Evolutionary conservation across 768 basidiomycete species (phyloP).

Genomic region (Termitomyces eurrhizus): DNA sequence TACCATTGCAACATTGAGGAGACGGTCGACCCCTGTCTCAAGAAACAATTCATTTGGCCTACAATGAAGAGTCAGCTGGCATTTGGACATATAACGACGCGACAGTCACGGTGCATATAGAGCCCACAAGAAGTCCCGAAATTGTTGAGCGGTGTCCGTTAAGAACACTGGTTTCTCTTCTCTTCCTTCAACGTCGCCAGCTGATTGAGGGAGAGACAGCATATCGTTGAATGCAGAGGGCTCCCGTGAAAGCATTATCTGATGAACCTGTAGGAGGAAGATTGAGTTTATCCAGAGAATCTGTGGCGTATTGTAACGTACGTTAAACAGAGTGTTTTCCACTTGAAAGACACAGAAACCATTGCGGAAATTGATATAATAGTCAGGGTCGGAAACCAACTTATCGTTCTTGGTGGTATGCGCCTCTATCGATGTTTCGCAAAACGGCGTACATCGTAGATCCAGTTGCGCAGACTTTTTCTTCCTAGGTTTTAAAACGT

Average conservation of each 20-base stretch:
- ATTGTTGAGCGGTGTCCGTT: conserved; percentile 39
- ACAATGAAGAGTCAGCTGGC: not conserved
- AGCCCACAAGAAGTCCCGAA: conserved; percentile 47
- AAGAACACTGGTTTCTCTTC: conserved; percentile 34
- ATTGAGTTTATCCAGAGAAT: not conserved
- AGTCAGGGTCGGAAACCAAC: conserved; percentile 28
- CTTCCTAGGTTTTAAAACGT: conserved; percentile 10
- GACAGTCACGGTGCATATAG: conserved; percentile 42
- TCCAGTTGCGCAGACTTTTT: conserved; percentile 15
- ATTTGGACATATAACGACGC: not conserved
- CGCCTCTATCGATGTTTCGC: conserved; percentile 7
- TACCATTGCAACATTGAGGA: conserved; percentile 43
- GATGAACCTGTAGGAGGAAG: conserved; percentile 34
- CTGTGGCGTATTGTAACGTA: conserved; percentile 22
- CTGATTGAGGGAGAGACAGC: conserved; percentile 30
- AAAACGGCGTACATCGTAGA: conserved; percentile 9
- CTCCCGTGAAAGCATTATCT: conserved; percentile 37
- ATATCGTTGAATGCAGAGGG: conserved; percentile 40
- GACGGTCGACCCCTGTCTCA: conserved; percentile 32
- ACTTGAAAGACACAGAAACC: conserved; percentile 61
- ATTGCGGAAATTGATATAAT: conserved; percentile 31
- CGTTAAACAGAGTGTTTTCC: conserved; percentile 62
- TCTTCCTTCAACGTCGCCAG: conserved; percentile 21
- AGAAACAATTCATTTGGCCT: conserved; percentile 38
- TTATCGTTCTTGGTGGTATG: conserved; percentile 4